Evolutionary conservation across 257 asterid species (phyloP).

Genomic region (Sherardia arvensis): DNA sequence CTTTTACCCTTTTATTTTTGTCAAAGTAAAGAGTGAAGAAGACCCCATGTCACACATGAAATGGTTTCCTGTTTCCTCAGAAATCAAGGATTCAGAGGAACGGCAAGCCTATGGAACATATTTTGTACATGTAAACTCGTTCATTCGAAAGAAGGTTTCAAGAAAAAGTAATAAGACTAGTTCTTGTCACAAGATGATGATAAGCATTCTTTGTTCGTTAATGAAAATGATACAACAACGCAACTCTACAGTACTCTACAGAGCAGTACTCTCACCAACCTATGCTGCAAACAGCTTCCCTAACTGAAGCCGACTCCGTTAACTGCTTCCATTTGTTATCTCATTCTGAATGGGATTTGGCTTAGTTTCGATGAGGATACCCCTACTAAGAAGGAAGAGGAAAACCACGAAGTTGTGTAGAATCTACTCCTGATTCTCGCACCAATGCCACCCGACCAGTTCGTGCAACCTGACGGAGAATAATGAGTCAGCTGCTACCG

Average conservation of each 20-base stretch:
- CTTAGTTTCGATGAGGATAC: neutral
- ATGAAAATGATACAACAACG: slow-evolving; percentile 5
- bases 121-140: too few species aligned
- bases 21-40: too few species aligned
- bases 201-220: neutral
- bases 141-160: neutral
- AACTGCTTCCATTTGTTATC: neutral
- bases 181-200: too few species aligned
- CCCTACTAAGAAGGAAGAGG: slow-evolving; percentile 43
- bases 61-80: too few species aligned
- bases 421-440: slow-evolving; percentile 84
- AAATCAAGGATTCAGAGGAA: too few species aligned
- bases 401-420: slow-evolving; percentile 62
- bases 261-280: neutral
- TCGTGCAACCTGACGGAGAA: slow-evolving; percentile 57
- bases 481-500: neutral
- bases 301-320: neutral
- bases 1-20: too few species aligned
- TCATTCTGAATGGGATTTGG: neutral
- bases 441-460: slow-evolving; percentile 77
- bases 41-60: too few species aligned
- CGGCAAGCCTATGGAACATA: too few species aligned
- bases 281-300: neutral
- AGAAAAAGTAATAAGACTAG: neutral
- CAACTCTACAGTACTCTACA: neutral